Evolutionary conservation across 495 filamentous ascomycete genomes (phyloP), one percentile per base, ranked within the genome.

Genomic region (Penicillium maclennaniae): DNA sequence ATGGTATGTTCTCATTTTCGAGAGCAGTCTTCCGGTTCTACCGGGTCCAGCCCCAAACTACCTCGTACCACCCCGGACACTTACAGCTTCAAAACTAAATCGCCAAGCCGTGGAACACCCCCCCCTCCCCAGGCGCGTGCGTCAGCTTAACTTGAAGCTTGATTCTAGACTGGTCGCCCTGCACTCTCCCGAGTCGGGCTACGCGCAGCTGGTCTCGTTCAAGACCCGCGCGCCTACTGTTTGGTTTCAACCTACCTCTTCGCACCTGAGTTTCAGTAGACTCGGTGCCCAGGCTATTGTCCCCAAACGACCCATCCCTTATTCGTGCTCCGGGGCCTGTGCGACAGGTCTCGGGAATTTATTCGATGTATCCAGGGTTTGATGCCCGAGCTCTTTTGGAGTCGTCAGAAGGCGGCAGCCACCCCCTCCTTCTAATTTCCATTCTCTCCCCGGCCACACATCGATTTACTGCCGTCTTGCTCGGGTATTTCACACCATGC

Each of bases 101-200:
- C 27, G 42, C 42, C 49, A 34, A 34, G 49, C 42, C 41, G 49
- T 52, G 9, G 39, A n/a, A n/a, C n/a, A n/a, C n/a, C n/a, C n/a
- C n/a, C n/a, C n/a, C 49, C 45, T 7, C 25, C 42, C 49, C 25
- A 12, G 15, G 15, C 49, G 49, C 42, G 31, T 52, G 49, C 25
- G 23, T 25, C 26, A 7, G 17, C 16, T 36, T 26, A 41, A 20
- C 38, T 26, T 20, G 48, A 55, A 55, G 56, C 56, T 59, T 59
- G 56, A 54, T 43, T 54, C 60, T 57, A 54, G 60, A 51, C 38
- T 49, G 31, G 51, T 31, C 49, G 49, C 54, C 53, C 34, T 17
- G 21, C 31, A 39, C 28, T 17, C 25, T 39, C 15, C 34, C 38
- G 26, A 31, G 6, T 7, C 39, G 17, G 46, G 53, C 23, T 55